phyloP scores from a whole-genome alignment of 768 basidiomycete species.

The Tephrocybe sp. region DNA sequence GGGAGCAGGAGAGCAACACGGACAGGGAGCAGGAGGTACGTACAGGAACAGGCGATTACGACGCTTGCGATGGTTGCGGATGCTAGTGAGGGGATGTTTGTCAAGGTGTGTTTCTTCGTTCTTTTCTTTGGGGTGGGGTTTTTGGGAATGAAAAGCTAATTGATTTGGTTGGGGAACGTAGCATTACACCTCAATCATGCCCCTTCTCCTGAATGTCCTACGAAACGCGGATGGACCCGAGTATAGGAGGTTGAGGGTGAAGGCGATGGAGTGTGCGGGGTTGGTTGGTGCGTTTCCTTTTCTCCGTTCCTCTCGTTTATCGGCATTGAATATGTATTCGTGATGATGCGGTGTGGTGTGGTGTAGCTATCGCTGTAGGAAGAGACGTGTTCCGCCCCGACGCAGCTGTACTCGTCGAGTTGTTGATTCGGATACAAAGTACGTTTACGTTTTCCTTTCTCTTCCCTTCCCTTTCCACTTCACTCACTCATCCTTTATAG shows the following conservation, averaged over 20 bases:
- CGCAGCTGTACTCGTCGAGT: slow-evolving; percentile 65
- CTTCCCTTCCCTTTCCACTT: background rate
- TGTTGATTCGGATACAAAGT: slow-evolving; percentile 80
- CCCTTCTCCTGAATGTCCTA: slow-evolving; percentile 72
- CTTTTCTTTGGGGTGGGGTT: too few species aligned
- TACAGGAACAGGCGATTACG: slow-evolving; percentile 87
- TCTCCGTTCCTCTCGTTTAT: background rate
- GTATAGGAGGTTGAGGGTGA: slow-evolving; percentile 66
- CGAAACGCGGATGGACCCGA: slow-evolving; percentile 65
- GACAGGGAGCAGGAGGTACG: slow-evolving; percentile 50
- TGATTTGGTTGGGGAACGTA: slow-evolving; percentile 20
- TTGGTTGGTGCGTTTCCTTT: slow-evolving; percentile 59
- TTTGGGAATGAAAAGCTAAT: too few species aligned
- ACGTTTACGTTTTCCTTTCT: slow-evolving; percentile 34
- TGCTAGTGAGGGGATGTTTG: slow-evolving; percentile 76
- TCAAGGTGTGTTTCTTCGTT: slow-evolving; percentile 45
- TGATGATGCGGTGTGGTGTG: too few species aligned
- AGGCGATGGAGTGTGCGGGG: slow-evolving; percentile 91
- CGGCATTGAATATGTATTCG: background rate
- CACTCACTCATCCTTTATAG: slow-evolving; percentile 29
- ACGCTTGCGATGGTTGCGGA: slow-evolving; percentile 89
- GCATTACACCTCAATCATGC: slow-evolving; percentile 82
- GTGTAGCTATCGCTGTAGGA: slow-evolving; percentile 80
- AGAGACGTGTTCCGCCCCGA: slow-evolving; percentile 76
- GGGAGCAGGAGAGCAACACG: slow-evolving; percentile 19